Evolutionary conservation across 768 basidiomycete species (phyloP).

Genomic region (Kwoniella newhampshirensis): DNA sequence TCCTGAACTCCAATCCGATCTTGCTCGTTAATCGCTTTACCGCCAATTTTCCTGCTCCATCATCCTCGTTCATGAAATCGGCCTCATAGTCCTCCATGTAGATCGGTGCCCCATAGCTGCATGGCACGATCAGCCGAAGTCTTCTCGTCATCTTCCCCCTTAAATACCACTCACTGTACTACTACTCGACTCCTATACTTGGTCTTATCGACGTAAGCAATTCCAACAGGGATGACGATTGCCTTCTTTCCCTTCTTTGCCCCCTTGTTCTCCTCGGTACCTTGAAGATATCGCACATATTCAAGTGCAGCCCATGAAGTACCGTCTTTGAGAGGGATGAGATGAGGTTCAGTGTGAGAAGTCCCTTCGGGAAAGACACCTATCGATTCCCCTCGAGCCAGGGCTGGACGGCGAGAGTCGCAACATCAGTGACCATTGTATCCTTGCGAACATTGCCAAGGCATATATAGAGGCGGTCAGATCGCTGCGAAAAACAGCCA

Average conservation of each 20-base stretch:
- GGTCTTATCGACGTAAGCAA: conserved; percentile 93
- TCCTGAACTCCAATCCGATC: conserved; percentile 69
- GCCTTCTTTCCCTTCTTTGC: conserved; percentile 57
- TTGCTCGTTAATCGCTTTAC: conserved; percentile 80
- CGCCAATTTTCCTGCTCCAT: conserved; percentile 70
- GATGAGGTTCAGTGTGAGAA: conserved; percentile 81
- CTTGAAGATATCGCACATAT: conserved; percentile 71
- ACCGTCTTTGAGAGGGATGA: conserved; percentile 84
- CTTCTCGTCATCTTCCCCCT: not conserved
- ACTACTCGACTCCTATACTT: conserved; percentile 88
- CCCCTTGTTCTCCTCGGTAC: conserved; percentile 43
- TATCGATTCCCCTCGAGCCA: conserved; percentile 75
- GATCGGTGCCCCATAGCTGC: conserved; percentile 83
- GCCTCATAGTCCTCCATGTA: conserved; percentile 69
- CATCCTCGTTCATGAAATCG: conserved; percentile 70
- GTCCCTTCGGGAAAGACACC: conserved; percentile 67
- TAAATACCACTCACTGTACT: conserved; percentile 49
- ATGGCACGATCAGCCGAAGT: not conserved
- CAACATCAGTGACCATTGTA: too few relatives aligned
- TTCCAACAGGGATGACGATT: conserved; percentile 74
- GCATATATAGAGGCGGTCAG: not conserved
- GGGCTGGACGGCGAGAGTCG: conserved; percentile 56
- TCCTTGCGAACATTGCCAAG: not conserved
- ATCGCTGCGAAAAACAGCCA: not conserved
- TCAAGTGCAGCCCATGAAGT: conserved; percentile 93